phyloP scores from a whole-genome alignment of 768 basidiomycete genomes.

The Mycena alexandri region DNA sequence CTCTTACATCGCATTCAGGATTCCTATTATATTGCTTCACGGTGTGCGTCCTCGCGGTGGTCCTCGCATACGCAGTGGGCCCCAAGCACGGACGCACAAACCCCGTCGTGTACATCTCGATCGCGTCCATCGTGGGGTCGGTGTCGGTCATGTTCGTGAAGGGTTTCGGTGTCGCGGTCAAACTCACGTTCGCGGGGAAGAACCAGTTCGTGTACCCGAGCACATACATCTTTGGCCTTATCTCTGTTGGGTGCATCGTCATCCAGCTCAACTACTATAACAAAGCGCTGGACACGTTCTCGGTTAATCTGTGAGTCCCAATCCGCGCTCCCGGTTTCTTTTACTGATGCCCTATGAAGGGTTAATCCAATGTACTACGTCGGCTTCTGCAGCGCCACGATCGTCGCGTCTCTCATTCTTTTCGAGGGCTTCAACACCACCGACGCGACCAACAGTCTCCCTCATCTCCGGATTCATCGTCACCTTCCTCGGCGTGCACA shows the following conservation, averaged over 20 bases:
- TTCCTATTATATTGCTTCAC: conserved; percentile 92
- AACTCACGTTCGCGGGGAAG: conserved; percentile 91
- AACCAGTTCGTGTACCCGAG: conserved; percentile 96
- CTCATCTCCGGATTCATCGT: conserved; percentile 56
- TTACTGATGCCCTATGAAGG: conserved; percentile 40
- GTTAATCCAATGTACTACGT: conserved; percentile 99
- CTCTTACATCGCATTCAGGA: conserved; percentile 59
- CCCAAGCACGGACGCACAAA: conserved; percentile 90
- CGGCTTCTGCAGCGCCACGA: conserved; percentile 93
- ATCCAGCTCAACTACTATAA: conserved; percentile 98
- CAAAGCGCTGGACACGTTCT: conserved; percentile 96
- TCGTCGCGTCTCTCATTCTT: conserved; percentile 93
- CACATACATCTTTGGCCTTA: conserved; percentile 93
- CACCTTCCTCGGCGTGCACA: conserved; percentile 43
- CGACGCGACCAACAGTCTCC: conserved; percentile 83
- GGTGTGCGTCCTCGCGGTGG: conserved; percentile 81
- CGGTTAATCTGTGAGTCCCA: conserved; percentile 92
- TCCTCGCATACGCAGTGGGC: conserved; percentile 90
- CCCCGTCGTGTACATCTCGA: conserved; percentile 90
- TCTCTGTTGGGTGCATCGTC: conserved; percentile 86
- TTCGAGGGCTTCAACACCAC: conserved; percentile 98
- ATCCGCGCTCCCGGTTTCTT: conserved; percentile 8
- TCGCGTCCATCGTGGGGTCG: conserved; percentile 96
- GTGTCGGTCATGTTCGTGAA: conserved; percentile 99
- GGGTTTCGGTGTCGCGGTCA: conserved; percentile 96